Base-by-base conservation (phyloP, 495 filamentous ascomycete genomes). In the Podospora comata region DNA sequence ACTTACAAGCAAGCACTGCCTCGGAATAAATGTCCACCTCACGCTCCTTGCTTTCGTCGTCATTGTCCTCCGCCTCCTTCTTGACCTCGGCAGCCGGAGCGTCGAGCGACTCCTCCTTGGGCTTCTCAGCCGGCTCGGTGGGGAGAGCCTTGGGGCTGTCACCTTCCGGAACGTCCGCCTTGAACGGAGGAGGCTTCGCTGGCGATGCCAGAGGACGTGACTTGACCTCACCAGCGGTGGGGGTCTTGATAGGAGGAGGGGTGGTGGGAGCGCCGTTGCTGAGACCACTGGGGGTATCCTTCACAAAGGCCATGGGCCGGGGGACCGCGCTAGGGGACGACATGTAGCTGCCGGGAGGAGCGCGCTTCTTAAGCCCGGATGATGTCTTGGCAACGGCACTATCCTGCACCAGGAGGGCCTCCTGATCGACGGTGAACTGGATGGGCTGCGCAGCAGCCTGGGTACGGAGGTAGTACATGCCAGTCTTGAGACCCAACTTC, bases 391-490 rank as follows among this genome's bases (percentile, higher is more conserved):
- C 89, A 39, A 96, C 85, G 69, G 90, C 91, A 66, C 90, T 93
- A 78, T 99, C 96, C 60, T 85, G 86, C 19, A 97, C 92, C 81
- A 91, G 91, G 69, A 99, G 91, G 60, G 91, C 89, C 80, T 97
- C 93, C 83, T 99, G 95, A 81, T 99, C 95, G 73, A 99, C 95
- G 5, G 95, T 99, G 83, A 99, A 99, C 81, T 99, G 95, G 73
- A 99, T 99, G 65, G 95, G 95, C 55, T 93, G 92, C 4, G 92
- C 92, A 20, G 95, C 95, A 65, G 95, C 95, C 89, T 96, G 96
- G 55, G 95, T 99, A 73, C 95, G 93, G 71, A 99, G 90, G 79
- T 99, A 99, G 88, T 99, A 99, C 96, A 99, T 98, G 81, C 95
- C 95, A 13, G 95, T 99, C 89, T 99, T 99, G 68, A 99, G 87